These are phyloP conservation scores for Vairimorpha apis DNA, from an alignment of 371 early-diverging fungal genomes.

Conservation along the genomic window DNA sequence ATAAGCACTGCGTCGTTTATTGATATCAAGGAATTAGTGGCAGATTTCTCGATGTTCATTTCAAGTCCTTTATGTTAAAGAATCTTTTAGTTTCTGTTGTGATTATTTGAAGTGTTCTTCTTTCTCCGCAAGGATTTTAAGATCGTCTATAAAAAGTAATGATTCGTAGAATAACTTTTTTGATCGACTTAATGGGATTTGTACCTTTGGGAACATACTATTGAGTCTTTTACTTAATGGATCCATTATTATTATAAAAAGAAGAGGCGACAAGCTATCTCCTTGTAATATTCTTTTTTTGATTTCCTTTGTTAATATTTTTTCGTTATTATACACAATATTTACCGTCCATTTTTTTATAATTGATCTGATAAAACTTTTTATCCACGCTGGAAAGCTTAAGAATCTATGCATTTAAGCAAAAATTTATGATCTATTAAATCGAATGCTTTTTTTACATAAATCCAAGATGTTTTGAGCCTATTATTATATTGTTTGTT, in stretches of 20 bases:
- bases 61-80: neutral
- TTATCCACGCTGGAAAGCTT: neutral
- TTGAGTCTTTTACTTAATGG: constrained; percentile 20
- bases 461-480: neutral
- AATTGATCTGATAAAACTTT: neutral
- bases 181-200: neutral
- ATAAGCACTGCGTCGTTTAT: no score
- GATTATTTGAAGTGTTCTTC: neutral
- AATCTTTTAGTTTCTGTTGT: constrained; percentile 3
- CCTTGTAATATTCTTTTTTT: constrained; percentile 21
- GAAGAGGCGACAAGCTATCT: constrained; percentile 16
- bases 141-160: neutral
- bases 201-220: neutral
- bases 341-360: neutral
- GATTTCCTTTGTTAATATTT: neutral
- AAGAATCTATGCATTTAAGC: neutral
- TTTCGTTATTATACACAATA: neutral
- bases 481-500: neutral
- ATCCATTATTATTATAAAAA: constrained; percentile 34
- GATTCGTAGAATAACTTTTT: neutral
- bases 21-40: no score
- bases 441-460: constrained; percentile 1
- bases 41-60: neutral
- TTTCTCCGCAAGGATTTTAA: neutral
- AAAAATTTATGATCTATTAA: neutral